Evolutionary conservation across 495 filamentous ascomycete species (phyloP).

Genomic region (Neurospora sp.): DNA sequence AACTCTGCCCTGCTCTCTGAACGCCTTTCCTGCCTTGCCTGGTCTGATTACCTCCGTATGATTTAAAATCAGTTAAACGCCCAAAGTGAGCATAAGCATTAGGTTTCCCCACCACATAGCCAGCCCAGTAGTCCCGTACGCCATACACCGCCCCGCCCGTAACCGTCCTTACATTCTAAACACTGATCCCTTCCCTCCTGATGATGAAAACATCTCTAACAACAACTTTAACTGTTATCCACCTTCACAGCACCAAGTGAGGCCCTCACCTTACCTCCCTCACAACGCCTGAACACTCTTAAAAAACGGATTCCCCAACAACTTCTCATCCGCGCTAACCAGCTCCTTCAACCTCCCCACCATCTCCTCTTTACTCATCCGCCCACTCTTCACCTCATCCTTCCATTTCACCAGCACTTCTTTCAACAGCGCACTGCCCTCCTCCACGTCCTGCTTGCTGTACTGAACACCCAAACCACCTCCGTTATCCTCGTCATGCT

Average conservation of each 20-base stretch:
- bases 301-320: constrained; percentile 82
- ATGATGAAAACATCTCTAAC: background rate
- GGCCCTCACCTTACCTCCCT: background rate
- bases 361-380: constrained; percentile 67
- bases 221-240: background rate
- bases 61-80: background rate
- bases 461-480: constrained; percentile 39
- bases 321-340: constrained; percentile 50
- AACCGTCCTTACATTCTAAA: background rate
- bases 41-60: background rate
- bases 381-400: constrained; percentile 51
- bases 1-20: background rate
- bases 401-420: constrained; percentile 84
- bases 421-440: constrained; percentile 82
- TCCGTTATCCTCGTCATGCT: constrained; percentile 50
- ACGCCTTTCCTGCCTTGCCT: background rate
- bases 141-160: background rate
- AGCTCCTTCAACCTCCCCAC: constrained; percentile 68
- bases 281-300: constrained; percentile 74
- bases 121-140: background rate
- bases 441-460: constrained; percentile 77
- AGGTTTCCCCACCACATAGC: background rate
- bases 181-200: no score
- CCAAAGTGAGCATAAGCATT: background rate
- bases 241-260: background rate